Percentiles rank a stretch among this genome's conserved stretches.
Conservation (phyloP, 352 stramenopile species). For the Globisporangium polare region DNA sequence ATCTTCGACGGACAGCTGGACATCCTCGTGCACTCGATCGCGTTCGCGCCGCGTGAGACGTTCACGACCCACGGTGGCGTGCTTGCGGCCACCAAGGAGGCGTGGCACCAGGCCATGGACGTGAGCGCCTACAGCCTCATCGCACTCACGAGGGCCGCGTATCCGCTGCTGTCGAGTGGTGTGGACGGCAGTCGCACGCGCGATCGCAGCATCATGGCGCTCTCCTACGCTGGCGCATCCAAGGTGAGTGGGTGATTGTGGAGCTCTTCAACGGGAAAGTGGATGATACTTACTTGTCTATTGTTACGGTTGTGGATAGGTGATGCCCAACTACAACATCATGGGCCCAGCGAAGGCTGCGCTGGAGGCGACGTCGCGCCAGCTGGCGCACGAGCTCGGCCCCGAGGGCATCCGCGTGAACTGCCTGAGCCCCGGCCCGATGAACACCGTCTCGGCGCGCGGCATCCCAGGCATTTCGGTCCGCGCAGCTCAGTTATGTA, state of each 20-base stretch:
- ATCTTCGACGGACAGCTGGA: constrained; percentile 66
- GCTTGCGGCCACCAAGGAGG: constrained; percentile 37
- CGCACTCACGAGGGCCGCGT: constrained; percentile 56
- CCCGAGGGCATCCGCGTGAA: constrained; percentile 85
- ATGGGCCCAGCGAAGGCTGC: constrained; percentile 92
- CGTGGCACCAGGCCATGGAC: constrained; percentile 79
- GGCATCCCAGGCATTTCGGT: constrained; percentile 87
- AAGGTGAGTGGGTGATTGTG: constrained; percentile 23
- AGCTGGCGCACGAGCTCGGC: constrained; percentile 82
- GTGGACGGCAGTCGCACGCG: constrained; percentile 2
- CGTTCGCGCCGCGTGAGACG: constrained; percentile 77
- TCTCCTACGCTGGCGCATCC: constrained; percentile 84
- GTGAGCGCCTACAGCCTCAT: constrained; percentile 91
- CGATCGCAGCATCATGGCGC: constrained; percentile 76
- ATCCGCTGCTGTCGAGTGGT: constrained; percentile 44
- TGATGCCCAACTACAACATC: constrained; percentile 89
- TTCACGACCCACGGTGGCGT: constrained; percentile 52
- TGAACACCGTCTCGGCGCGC: constrained; percentile 89
- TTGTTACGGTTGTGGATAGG: constrained; percentile 17
- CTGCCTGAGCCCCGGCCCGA: constrained; percentile 84
- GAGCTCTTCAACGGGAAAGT: neutral
- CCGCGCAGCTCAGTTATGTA: constrained; percentile 7
- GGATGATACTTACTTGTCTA: too few relatives aligned
- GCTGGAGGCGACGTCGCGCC: constrained; percentile 78
- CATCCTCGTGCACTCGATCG: constrained; percentile 89